A percentile compares a stretch with the other conserved stretches of the same genome.
Evolutionary conservation across 1,284 basidiomycete genomes (phyloP).

Genomic region (Mrakiaceae sp.): DNA sequence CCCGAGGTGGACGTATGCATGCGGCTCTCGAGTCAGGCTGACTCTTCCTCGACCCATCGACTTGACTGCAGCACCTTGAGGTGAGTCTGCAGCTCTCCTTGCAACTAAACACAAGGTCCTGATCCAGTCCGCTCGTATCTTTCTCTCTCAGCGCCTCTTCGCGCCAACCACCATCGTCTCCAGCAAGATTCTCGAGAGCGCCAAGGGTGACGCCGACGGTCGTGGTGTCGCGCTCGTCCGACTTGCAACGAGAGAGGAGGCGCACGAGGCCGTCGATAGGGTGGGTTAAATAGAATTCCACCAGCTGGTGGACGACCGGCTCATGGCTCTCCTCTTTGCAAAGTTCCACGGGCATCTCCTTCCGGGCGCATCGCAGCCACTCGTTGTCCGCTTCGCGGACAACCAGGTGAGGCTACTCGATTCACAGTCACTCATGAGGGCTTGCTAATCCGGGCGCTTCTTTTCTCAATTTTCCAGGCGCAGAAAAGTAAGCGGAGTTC

Average conservation of each 20-base stretch:
- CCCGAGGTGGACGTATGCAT: background rate
- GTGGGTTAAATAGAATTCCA: background rate
- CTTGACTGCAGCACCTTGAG: background rate
- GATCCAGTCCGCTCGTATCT: background rate
- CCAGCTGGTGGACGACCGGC: background rate
- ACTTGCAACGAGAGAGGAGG: conserved; percentile 13
- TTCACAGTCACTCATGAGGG: background rate
- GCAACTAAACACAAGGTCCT: background rate
- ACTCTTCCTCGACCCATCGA: background rate
- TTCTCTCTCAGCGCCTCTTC: conserved; percentile 4
- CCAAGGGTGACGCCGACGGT: conserved; percentile 10
- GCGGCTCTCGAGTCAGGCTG: background rate
- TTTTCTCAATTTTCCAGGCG: background rate
- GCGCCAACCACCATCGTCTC: conserved; percentile 13
- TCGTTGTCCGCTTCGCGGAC: conserved; percentile 10
- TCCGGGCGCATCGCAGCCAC: conserved; percentile 2
- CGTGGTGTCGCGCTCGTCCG: conserved; percentile 14
- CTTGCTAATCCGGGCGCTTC: background rate
- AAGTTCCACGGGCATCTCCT: conserved; percentile 11
- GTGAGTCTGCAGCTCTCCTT: background rate
- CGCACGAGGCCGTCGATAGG: conserved; percentile 12
- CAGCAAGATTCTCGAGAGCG: conserved; percentile 15
- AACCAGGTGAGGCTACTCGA: background rate
- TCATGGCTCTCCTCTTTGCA: background rate
- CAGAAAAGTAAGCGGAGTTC: too few species aligned